Evolutionary conservation across 192 early-diverging fungal genomes (phyloP), one percentile per base, ranked within the genome.

Genomic region (Coemansia asiatica): DNA sequence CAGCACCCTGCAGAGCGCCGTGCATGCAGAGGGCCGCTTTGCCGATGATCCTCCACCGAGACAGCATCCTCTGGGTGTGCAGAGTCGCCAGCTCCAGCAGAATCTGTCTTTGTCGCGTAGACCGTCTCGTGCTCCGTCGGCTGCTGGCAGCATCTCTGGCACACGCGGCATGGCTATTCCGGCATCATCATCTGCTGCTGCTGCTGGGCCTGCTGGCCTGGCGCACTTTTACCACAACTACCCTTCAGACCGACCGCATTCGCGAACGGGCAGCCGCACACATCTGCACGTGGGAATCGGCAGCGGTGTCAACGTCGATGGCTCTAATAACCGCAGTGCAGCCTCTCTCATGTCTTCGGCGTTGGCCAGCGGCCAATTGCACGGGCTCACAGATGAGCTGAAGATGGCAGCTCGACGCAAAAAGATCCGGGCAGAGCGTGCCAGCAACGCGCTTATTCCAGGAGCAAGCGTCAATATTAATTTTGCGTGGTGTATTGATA

Each of bases 401-500:
- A 67, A 67, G 8, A 74, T 80, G 77, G 77, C 77, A 23, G 77
- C 72, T 40, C 55, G 77, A 31, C 68, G 77, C 33, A 68, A 65
- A 55, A 60, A 60, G 29, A 80, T 80, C 36, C 64, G 77, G 5
- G 61, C 68, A 16, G 71, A 67, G 31, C 65, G 75, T 0, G 66
- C 61, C 10, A 68, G 62, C 23, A 61, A 46, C 28, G 68, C 66
- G 5, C 21, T 69, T n/a, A 55, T 68, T 12, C 66, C 69, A 4
- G 74, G 63, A 0, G 51, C 67, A 6, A 16, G 23, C 13, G 74
- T 68, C 40, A 55, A 21, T 19, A 75, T 99, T 8, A 88, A 97
- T 67, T 96, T 94, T 84, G 87, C 86, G 25, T 85, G 87, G 16
- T 92, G 95, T 69, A 86, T 95, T 1, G 76, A 86, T 28, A 98